A percentile compares a stretch with the other conserved stretches of the same genome.
Conservation (phyloP, 2,329 filamentous ascomycete species). For the Fusarium lyarnte region DNA sequence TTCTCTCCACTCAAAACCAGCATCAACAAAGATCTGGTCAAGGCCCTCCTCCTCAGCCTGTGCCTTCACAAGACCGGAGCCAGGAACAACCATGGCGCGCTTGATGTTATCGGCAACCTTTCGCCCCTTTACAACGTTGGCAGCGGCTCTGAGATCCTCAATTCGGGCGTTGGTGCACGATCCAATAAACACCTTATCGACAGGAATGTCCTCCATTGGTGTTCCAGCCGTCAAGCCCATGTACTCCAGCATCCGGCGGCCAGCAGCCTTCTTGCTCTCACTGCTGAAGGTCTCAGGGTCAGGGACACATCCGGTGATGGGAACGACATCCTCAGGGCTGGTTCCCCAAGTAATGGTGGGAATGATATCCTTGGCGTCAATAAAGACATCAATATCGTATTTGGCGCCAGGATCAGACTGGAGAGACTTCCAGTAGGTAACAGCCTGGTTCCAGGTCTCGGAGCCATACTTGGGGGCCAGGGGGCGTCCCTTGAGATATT, state of each 20-base stretch:
- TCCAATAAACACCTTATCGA: constrained; percentile 98
- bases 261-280: constrained; percentile 81
- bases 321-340: constrained; percentile 93
- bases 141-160: constrained; percentile 90
- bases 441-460: constrained; percentile 88
- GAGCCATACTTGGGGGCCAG: constrained; percentile 86
- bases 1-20: constrained; percentile 98
- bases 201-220: constrained; percentile 86
- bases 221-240: constrained; percentile 92
- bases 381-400: constrained; percentile 88
- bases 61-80: constrained; percentile 92
- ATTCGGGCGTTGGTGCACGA: constrained; percentile 98
- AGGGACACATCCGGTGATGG: constrained; percentile 91
- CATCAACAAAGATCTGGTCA: constrained; percentile 89
- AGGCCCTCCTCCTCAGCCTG: constrained; percentile 92
- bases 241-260: constrained; percentile 87
- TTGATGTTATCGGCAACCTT: constrained; percentile 90
- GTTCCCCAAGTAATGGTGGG: constrained; percentile 98
- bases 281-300: constrained; percentile 87
- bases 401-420: constrained; percentile 88
- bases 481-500: constrained; percentile 92
- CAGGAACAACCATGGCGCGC: constrained; percentile 95
- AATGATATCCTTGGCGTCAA: constrained; percentile 91
- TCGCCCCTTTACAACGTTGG: constrained; percentile 85
- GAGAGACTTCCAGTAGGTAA: constrained; percentile 87